These are phyloP conservation scores for Saturnispora sanitii DNA, from an alignment of 805 yeast genomes.

Conservation along the genomic window DNA sequence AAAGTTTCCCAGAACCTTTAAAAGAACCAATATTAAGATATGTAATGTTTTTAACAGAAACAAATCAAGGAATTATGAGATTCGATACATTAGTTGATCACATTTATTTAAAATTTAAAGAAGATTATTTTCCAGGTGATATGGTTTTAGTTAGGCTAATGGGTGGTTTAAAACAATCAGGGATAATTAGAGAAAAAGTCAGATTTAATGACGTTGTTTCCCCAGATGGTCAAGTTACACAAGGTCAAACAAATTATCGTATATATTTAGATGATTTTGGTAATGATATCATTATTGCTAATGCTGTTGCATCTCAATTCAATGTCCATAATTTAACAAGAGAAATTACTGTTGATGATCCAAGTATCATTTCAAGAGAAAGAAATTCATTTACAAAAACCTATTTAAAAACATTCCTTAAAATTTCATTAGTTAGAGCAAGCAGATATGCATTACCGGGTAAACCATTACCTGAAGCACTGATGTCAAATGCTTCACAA, in stretches of 20 bases:
- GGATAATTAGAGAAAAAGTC: conserved; percentile 77
- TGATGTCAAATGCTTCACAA: conserved; percentile 6
- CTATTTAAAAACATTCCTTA: conserved; percentile 79
- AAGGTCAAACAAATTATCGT: conserved; percentile 57
- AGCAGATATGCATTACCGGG: conserved; percentile 57
- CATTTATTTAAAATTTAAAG: conserved; percentile 66
- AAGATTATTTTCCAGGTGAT: conserved; percentile 89
- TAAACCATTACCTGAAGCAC: conserved; percentile 2
- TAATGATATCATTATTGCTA: conserved; percentile 25
- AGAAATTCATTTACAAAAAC: conserved; percentile 83
- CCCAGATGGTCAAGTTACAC: conserved; percentile 27
- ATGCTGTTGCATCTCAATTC: conserved; percentile 7
- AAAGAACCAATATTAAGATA: conserved; percentile 85
- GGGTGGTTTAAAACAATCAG: conserved; percentile 36
- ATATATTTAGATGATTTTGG: conserved; percentile 37
- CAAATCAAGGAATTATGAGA: conserved; percentile 33
- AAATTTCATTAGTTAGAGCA: conserved; percentile 67
- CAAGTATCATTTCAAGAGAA: conserved; percentile 62
- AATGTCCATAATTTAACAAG: conserved; percentile 13
- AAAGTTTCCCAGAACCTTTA: conserved; percentile 79
- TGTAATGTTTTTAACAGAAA: conserved; percentile 70
- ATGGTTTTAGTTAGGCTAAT: conserved; percentile 47
- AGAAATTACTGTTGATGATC: conserved; percentile 60
- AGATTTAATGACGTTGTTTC: conserved; percentile 48
- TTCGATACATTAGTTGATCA: conserved; percentile 83